Conservation (phyloP, 257 asterid species). For the Misopates orontium region DNA sequence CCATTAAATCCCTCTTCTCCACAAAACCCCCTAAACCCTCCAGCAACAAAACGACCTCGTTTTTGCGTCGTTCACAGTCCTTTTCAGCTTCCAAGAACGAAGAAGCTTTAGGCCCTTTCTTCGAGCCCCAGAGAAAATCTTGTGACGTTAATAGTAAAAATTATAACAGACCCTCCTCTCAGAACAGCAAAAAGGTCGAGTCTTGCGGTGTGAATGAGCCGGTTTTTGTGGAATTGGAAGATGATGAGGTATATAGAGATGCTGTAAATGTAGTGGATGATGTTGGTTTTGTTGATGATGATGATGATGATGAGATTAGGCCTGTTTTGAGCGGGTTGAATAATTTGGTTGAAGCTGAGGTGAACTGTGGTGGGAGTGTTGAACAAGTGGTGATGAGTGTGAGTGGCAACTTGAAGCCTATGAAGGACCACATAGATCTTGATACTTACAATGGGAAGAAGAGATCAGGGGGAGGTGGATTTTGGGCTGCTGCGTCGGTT, state of each 20-base stretch:
- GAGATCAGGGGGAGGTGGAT: constrained; percentile 61
- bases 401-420: constrained; percentile 48
- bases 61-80: constrained; percentile 75
- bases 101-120: constrained; percentile 44
- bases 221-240: no score
- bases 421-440: constrained; percentile 82
- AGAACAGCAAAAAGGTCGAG: constrained; percentile 32
- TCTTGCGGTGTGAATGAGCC: no score
- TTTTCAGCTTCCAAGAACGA: constrained; percentile 90
- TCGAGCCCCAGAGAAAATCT: constrained; percentile 89
- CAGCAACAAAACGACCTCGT: constrained; percentile 40
- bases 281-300: constrained; percentile 35
- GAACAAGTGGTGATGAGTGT: constrained; percentile 47
- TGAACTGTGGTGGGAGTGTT: constrained; percentile 56
- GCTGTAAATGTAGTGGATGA: constrained; percentile 30
- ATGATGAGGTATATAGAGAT: constrained; percentile 37
- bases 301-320: constrained; percentile 52
- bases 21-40: constrained; percentile 50
- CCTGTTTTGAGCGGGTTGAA: constrained; percentile 36
- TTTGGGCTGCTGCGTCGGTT: constrained; percentile 82
- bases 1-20: constrained; percentile 65
- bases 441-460: constrained; percentile 47
- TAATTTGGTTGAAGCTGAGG: constrained; percentile 34
- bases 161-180: no score
- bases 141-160: constrained; percentile 81